Conservation (phyloP, 2,329 filamentous ascomycete genomes). For the Ophiognomonia clavigignenti-juglandacearum region DNA sequence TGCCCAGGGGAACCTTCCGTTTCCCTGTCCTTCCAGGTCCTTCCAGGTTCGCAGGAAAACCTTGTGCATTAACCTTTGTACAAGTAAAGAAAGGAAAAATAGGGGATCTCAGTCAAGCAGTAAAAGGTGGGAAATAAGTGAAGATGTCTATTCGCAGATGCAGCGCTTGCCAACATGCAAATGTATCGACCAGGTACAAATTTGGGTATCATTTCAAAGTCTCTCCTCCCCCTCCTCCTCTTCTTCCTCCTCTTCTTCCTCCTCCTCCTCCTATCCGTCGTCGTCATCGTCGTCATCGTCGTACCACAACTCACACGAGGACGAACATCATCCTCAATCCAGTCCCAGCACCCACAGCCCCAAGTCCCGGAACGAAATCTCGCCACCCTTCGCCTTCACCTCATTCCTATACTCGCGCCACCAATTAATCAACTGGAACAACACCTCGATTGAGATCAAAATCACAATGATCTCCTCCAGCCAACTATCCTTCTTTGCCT, state of each 20-base stretch:
- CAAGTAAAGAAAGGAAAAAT: too few relatives aligned
- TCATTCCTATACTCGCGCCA: slow-evolving; percentile 65
- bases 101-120: too few relatives aligned
- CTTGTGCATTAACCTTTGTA: too few relatives aligned
- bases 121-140: too few relatives aligned
- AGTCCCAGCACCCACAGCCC: background rate
- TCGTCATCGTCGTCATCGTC: too few relatives aligned
- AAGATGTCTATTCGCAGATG: too few relatives aligned
- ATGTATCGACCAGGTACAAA: background rate
- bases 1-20: too few relatives aligned
- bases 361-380: slow-evolving; percentile 15
- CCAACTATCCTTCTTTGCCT: slow-evolving; percentile 81
- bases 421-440: slow-evolving; percentile 63
- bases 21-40: too few relatives aligned
- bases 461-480: slow-evolving; percentile 96
- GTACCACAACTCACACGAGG: background rate
- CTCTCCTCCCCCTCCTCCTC: background rate
- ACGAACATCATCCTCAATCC: background rate
- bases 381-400: slow-evolving; percentile 29
- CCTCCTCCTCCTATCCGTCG: too few relatives aligned
- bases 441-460: slow-evolving; percentile 87
- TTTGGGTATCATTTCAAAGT: slow-evolving; percentile 6
- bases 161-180: too few relatives aligned
- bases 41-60: too few relatives aligned
- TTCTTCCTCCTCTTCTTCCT: too few relatives aligned